These are phyloP conservation scores for Malbranchea zuffiana DNA, from an alignment of 2,329 filamentous ascomycete genomes.

Conservation along the genomic window DNA sequence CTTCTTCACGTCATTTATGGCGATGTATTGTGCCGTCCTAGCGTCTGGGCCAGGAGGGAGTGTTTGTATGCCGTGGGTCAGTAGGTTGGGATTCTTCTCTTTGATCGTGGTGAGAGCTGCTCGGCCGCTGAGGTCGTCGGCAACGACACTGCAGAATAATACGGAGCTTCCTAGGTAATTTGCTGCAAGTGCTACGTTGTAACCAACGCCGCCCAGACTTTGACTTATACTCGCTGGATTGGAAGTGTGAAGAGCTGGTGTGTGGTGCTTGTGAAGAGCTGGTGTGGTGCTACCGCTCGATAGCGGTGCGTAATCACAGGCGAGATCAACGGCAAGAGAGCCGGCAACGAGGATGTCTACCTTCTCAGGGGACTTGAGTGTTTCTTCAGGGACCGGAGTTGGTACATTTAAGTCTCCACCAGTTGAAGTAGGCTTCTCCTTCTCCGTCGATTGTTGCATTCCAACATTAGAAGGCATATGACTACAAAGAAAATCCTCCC, in stretches of 20 bases:
- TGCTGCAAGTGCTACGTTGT: constrained; percentile 80
- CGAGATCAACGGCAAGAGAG: constrained; percentile 78
- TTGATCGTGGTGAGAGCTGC: constrained; percentile 58
- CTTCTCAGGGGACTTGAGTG: constrained; percentile 13
- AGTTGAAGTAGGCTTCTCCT: constrained; percentile 17
- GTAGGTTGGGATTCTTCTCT: constrained; percentile 50
- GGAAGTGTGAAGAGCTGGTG: constrained; percentile 57
- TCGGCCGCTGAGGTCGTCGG: constrained; percentile 65
- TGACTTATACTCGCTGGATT: constrained; percentile 74
- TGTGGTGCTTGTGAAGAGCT: too few relatives aligned
- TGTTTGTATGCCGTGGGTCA: constrained; percentile 51
- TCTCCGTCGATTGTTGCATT: constrained; percentile 17
- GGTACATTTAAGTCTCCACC: constrained; percentile 17
- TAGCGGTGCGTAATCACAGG: constrained; percentile 61
- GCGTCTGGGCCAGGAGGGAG: constrained; percentile 43
- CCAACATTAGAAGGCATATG: constrained; percentile 13
- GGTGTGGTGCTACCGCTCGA: constrained; percentile 25
- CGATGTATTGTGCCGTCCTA: constrained; percentile 81
- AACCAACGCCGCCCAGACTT: constrained; percentile 79
- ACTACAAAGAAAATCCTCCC: constrained; percentile 20
- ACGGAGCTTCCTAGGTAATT: constrained; percentile 58
- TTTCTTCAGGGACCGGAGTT: constrained; percentile 10
- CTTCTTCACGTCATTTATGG: constrained; percentile 73
- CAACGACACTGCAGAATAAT: constrained; percentile 68
- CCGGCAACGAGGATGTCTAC: constrained; percentile 75